Conservation (phyloP, 495 filamentous ascomycete species). For the Ramalina peruviana region DNA sequence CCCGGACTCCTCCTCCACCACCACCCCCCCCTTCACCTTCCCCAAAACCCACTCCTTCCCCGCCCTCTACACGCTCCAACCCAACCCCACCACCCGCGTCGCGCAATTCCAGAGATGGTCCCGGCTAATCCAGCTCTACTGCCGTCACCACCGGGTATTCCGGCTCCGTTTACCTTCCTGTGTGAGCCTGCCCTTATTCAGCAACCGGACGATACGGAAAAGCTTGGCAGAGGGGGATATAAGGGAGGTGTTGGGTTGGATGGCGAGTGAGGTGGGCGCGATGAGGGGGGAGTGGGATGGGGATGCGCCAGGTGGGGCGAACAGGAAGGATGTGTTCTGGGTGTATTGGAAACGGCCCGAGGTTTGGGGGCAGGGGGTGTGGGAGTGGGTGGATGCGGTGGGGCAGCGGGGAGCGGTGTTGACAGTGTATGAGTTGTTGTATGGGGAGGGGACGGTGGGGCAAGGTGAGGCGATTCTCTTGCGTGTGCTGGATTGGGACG, state of each 20-base stretch:
- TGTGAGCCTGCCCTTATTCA: conserved; percentile 43
- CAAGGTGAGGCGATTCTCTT: conserved; percentile 4
- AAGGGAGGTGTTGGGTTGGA: conserved; percentile 55
- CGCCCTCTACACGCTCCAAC: conserved; percentile 53
- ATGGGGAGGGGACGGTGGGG: conserved; percentile 45
- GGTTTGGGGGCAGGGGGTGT: conserved; percentile 57
- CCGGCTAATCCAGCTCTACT: conserved; percentile 72
- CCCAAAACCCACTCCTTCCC: conserved; percentile 36
- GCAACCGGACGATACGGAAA: conserved; percentile 37
- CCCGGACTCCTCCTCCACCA: not conserved
- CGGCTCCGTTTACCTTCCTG: conserved; percentile 51
- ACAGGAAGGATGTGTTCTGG: conserved; percentile 31
- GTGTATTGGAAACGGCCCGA: conserved; percentile 58
- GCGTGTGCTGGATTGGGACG: not conserved
- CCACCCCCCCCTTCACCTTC: conserved; percentile 23
- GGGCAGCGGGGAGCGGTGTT: conserved; percentile 61
- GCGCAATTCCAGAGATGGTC: conserved; percentile 77
- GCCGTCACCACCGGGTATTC: conserved; percentile 58
- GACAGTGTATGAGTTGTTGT: conserved; percentile 61
- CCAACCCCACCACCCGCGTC: conserved; percentile 58
- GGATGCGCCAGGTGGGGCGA: conserved; percentile 6
- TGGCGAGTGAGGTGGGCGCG: conserved; percentile 47
- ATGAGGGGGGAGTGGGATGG: conserved; percentile 56
- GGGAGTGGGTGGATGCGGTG: conserved; percentile 50
- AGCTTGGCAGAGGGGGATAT: conserved; percentile 48